A percentile compares a stretch with the other conserved stretches of the same genome.
These are phyloP conservation scores for Mycogone perniciosa DNA, from an alignment of 2,329 filamentous ascomycete genomes.

Conservation along the genomic window DNA sequence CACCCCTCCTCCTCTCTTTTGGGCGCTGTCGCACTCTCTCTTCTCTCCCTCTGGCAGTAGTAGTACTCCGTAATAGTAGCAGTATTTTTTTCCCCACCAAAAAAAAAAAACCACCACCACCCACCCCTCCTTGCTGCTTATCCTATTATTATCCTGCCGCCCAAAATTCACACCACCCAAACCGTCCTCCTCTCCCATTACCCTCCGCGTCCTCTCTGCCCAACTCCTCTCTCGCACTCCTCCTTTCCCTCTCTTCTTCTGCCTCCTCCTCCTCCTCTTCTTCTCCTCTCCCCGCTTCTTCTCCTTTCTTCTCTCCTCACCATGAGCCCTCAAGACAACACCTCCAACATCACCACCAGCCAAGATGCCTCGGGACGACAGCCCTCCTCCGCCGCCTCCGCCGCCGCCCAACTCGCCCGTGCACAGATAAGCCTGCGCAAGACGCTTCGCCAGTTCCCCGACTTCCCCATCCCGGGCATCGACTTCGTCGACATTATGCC, in stretches of 20 bases:
- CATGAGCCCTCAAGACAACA: slow-evolving; percentile 23
- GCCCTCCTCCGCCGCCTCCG: slow-evolving; percentile 55
- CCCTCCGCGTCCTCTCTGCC: slow-evolving; percentile 13
- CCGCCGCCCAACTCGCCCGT: slow-evolving; percentile 60
- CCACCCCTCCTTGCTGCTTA: slow-evolving; percentile 5
- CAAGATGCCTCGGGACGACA: slow-evolving; percentile 58
- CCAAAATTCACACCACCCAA: slow-evolving; percentile 13
- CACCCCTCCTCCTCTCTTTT: too few relatives aligned
- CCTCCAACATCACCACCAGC: slow-evolving; percentile 22
- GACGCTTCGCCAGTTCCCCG: slow-evolving; percentile 76
- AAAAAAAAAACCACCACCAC: not conserved
- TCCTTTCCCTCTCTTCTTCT: slow-evolving; percentile 21
- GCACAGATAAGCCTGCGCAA: slow-evolving; percentile 64
- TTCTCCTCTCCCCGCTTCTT: slow-evolving; percentile 17
- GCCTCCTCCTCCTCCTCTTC: slow-evolving; percentile 19
- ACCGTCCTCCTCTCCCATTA: slow-evolving; percentile 8
- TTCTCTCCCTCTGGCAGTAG: not conserved
- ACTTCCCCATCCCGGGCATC: slow-evolving; percentile 89
- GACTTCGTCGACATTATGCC: slow-evolving; percentile 98
- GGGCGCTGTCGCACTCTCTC: not conserved
- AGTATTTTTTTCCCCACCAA: not conserved
- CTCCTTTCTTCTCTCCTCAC: slow-evolving; percentile 25
- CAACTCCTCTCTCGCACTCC: slow-evolving; percentile 21
- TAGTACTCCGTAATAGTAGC: not conserved
- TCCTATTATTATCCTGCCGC: slow-evolving; percentile 11